Evolutionary conservation across 2,329 filamentous ascomycete species (phyloP).

Genomic region (Venturiaceae sp.): DNA sequence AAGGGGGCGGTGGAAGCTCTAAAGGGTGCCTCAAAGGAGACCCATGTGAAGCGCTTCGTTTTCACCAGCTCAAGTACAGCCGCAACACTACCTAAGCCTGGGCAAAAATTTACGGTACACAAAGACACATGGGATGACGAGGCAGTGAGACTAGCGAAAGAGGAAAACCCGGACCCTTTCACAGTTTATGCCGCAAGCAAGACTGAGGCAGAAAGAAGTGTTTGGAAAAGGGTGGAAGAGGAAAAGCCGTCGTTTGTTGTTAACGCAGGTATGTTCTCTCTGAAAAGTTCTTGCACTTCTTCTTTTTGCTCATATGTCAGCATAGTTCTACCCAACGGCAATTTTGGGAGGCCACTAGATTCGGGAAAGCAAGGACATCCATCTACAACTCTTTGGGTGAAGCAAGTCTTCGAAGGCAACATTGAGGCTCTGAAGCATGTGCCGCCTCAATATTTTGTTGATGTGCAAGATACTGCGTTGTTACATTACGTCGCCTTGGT

Average conservation of each 20-base stretch:
- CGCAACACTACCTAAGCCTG: not conserved
- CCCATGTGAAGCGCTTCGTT: constrained; percentile 7
- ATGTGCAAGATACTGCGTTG: constrained; percentile 34
- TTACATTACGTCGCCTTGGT: constrained; percentile 11
- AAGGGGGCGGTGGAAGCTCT: not conserved
- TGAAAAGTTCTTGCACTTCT: not conserved
- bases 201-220: constrained; percentile 1
- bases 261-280: not conserved
- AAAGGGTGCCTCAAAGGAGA: not conserved
- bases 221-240: not conserved
- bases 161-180: not conserved
- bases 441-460: constrained; percentile 28
- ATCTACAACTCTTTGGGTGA: constrained; percentile 9
- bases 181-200: not conserved
- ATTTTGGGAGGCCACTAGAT: constrained; percentile 23
- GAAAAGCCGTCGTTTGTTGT: not conserved
- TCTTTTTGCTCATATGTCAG: not conserved
- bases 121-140: constrained; percentile 7
- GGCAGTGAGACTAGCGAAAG: not conserved
- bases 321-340: not conserved
- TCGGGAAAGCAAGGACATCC: constrained; percentile 22
- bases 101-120: not conserved
- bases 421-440: constrained; percentile 3
- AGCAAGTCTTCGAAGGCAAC: constrained; percentile 20
- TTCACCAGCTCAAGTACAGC: constrained; percentile 7